These are phyloP conservation scores for Dactylellina haptotyla DNA, from an alignment of 2,329 filamentous ascomycete species.

Conservation along the genomic window DNA sequence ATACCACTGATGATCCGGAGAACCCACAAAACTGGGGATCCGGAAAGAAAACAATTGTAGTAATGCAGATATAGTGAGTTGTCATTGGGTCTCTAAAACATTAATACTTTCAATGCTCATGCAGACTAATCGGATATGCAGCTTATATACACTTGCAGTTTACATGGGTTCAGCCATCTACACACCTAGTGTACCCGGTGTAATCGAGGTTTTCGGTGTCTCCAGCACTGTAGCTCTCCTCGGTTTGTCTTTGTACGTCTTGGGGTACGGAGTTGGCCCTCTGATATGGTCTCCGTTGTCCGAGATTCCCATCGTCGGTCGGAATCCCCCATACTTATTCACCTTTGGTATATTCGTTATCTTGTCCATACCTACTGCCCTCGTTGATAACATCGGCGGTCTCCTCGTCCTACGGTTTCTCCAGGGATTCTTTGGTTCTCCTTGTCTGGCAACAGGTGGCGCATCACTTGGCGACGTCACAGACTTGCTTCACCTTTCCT, in stretches of 20 bases:
- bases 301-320: constrained; percentile 74
- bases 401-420: constrained; percentile 73
- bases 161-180: constrained; percentile 69
- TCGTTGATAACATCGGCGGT: constrained; percentile 72
- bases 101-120: neutral
- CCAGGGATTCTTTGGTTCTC: constrained; percentile 74
- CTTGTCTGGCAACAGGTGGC: constrained; percentile 71
- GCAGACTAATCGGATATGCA: neutral
- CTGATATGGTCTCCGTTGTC: constrained; percentile 73
- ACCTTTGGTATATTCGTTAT: constrained; percentile 76
- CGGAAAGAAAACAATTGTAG: constrained; percentile 62
- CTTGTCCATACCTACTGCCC: constrained; percentile 71
- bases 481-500: constrained; percentile 68
- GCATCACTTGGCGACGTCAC: constrained; percentile 69
- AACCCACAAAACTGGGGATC: constrained; percentile 70
- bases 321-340: constrained; percentile 74
- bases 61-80: constrained; percentile 59
- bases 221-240: constrained; percentile 67
- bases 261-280: constrained; percentile 73
- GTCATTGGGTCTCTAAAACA: neutral
- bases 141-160: constrained; percentile 69
- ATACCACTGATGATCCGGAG: constrained; percentile 67
- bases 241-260: constrained; percentile 71
- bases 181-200: constrained; percentile 64
- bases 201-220: constrained; percentile 68